phyloP scores from a whole-genome alignment of 306 rosid genomes.

The Cicer arietinum region DNA sequence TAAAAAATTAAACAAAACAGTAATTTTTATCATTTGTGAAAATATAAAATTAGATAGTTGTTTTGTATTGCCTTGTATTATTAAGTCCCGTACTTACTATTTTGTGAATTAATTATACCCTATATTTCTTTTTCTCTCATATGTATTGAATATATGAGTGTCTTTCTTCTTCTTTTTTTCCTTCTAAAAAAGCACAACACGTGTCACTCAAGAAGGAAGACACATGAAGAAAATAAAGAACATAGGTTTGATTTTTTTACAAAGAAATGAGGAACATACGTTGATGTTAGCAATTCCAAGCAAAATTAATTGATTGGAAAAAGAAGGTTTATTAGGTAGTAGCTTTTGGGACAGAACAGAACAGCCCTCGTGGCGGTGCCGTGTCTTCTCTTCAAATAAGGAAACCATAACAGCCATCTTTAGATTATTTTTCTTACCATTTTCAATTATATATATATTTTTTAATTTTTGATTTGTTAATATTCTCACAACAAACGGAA shows the following conservation, averaged over 20 bases:
- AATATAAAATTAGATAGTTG: no score
- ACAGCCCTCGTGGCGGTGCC: constrained; percentile 46
- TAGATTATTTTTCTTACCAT: constrained; percentile 31
- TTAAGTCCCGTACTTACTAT: no score
- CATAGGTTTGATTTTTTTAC: no score
- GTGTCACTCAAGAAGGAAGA: background rate
- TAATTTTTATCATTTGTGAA: no score
- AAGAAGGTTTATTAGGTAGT: constrained; percentile 3
- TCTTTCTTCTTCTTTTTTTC: no score
- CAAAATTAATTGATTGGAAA: constrained; percentile 7
- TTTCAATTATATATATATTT: constrained; percentile 17
- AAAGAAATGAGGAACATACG: background rate
- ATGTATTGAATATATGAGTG: no score
- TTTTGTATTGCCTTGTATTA: no score
- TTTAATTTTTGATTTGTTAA: background rate
- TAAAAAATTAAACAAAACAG: no score
- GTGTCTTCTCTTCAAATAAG: constrained; percentile 33
- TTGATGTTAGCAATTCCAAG: constrained; percentile 23
- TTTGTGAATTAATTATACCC: no score
- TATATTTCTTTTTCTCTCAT: no score
- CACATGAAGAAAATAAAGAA: background rate
- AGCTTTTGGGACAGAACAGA: constrained; percentile 33
- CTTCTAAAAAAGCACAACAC: background rate
- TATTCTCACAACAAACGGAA: background rate
- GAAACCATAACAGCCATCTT: constrained; percentile 30